Base-by-base conservation (phyloP, 2,329 filamentous ascomycete species). In the Pyrenophora tritici-repentis region DNA sequence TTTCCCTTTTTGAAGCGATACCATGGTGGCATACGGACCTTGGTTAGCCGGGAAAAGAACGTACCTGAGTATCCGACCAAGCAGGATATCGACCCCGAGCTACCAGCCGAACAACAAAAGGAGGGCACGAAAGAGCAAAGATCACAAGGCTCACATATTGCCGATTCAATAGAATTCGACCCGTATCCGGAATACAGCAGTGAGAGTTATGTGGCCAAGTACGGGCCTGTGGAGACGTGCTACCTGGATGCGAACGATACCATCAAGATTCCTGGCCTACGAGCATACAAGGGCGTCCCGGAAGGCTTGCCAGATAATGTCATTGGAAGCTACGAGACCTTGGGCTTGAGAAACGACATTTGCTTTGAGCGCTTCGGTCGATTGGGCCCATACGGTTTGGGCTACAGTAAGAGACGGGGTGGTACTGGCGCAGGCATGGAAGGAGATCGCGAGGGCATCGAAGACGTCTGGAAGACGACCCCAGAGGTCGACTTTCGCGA, bases 311-410 rank as follows among this genome's bases (percentile, higher is more conserved):
- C 94, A 0, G 85, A 94, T 41, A 84, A 91, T 51, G 84, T 90
- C 2, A 83, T 93, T 66, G 94, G 94, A n/a, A 96, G 91, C 0
- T 92, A 96, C 65, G 85, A 91, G 8, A 73, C 93, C 34, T 75
- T 97, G 10, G 87, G 86, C 0, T 77, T 97, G 31, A 84, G 88
- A 14, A 85, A 95, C 59, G 88, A 96, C 65, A 84, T 97, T 39
- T 99, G 94, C 76, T 97, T 96, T 68, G 94, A 99, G 62, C 83
- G 94, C 2, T 96, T 90, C 69, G 93, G 93, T 3, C 84, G 91
- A 57, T 84, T 94, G 24, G 92, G 90, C 0, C 89, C 93, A 0
- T 99, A 99, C 63, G 93, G 93, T 0, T 84, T 91, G 55, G 93
- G 93, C 7, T 97, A 97, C 72, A 90, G 88, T 26, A 78, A 82